Evolutionary conservation across 208 protist genomes (phyloP), one percentile per base, ranked within the genome.

Genomic region (Acanthamoeba castellanii): DNA sequence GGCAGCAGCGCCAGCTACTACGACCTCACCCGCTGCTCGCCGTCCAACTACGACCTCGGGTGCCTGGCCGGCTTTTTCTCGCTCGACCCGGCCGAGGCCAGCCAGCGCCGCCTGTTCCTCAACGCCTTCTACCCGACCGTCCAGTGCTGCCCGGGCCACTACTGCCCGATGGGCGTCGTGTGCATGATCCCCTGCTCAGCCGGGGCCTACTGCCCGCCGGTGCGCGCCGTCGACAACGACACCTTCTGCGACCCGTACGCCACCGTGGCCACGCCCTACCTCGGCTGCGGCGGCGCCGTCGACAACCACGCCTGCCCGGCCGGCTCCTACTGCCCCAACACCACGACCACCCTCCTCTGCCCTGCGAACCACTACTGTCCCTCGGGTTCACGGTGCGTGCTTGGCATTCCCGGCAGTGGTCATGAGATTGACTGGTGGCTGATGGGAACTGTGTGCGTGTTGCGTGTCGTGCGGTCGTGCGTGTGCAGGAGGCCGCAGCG

Each of bases 131-230:
- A 82, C 74, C 14, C 4, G 74, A 37, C 22, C 37, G 20, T 52
- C 37, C 74, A 52, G 18, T 90, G 84, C 57, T 90, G 84, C 37
- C 32, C 50, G 57, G 84, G 84, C 14, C 37, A 68, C 57, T 90
- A 66, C 50, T 90, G 84, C n/a, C 57, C 57, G 27, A 14, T 13
- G 57, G 57, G 57, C 84, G 55, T 70, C 50, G 45, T 66, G n/a
- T 90, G 84, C 57, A 59, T 90, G 55, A 90, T 90, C 37, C 84
- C 84, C 16, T 90, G 84, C 84, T 90, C 84, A 14, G 18, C 7
- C 13, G 84, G 84, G 7, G 84, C 84, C 50, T 90, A 47, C 84
- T 90, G 84, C 57, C 84, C 84, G n/a, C 64, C 5, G n/a, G 64
- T 72, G 64, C 64, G 34, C 27, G 9, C 64, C 4, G 64, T 37